A percentile compares a stretch with the other conserved stretches of the same genome.
These are phyloP conservation scores for Phytophthora pluvialis DNA, from an alignment of 352 stramenopile species.

Conservation along the genomic window DNA sequence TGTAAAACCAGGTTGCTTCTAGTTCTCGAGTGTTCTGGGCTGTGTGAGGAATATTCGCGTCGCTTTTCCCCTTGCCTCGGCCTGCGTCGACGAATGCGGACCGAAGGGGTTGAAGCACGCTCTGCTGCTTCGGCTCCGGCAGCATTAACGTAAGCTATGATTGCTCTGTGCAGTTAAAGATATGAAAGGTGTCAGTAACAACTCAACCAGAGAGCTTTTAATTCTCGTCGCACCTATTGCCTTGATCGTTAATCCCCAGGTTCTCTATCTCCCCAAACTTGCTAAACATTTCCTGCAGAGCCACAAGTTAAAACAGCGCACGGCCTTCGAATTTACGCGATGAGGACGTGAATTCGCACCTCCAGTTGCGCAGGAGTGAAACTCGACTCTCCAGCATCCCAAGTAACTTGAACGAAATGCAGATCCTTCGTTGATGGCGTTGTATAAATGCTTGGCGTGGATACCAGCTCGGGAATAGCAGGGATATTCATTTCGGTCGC, in stretches of 20 bases:
- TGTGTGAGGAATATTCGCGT: conserved; percentile 13
- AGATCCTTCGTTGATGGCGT: conserved; percentile 12
- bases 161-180: conserved; percentile 26
- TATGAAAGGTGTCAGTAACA: neutral
- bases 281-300: conserved; percentile 33
- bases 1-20: neutral
- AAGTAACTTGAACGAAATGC: conserved; percentile 51
- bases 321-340: neutral
- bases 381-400: conserved; percentile 25
- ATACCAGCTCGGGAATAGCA: conserved; percentile 33
- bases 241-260: conserved; percentile 33
- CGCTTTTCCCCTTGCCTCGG: conserved; percentile 34
- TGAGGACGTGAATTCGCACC: conserved; percentile 18
- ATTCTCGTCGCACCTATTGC: conserved; percentile 29
- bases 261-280: conserved; percentile 39
- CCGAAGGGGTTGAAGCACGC: conserved; percentile 15
- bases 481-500: conserved; percentile 43
- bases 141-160: conserved; percentile 37
- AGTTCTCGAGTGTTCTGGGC: conserved; percentile 2
- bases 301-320: too few relatives aligned
- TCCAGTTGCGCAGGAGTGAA: conserved; percentile 36
- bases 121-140: conserved; percentile 32
- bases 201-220: neutral
- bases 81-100: conserved; percentile 39
- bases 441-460: neutral